Conservation (phyloP, 148 eudicot genomes). For the Rhododendron molle region DNA sequence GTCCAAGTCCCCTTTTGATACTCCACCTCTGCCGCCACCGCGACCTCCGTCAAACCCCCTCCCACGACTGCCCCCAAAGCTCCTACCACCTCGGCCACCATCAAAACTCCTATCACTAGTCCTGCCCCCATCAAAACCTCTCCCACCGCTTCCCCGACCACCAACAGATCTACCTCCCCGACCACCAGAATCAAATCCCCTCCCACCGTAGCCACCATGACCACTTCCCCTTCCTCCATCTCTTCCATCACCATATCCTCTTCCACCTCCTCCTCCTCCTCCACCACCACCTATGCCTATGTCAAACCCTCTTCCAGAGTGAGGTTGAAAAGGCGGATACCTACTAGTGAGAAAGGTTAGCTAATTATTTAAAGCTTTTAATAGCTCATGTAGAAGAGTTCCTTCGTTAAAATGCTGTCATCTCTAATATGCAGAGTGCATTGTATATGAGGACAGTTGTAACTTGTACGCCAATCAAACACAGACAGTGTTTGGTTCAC, state of each 20-base stretch:
- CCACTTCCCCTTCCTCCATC: conserved; percentile 28
- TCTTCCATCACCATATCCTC: conserved; percentile 1
- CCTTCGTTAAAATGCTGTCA: neutral
- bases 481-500: neutral
- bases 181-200: conserved; percentile 19
- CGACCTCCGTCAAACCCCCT: conserved; percentile 31
- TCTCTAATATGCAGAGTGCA: neutral
- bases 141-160: conserved; percentile 21
- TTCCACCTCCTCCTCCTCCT: neutral
- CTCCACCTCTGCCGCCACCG: conserved; percentile 41
- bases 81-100: conserved; percentile 32
- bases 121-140: conserved; percentile 36
- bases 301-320: conserved; percentile 51
- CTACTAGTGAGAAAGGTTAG: neutral
- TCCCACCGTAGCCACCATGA: conserved; percentile 19
- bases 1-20: conserved; percentile 57
- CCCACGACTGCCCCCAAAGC: conserved; percentile 32
- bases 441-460: neutral
- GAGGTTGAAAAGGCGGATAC: conserved; percentile 54
- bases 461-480: neutral
- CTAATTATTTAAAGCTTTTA: neutral
- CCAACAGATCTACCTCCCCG: conserved; percentile 27
- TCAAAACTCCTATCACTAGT: conserved; percentile 31
- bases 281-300: conserved; percentile 41
- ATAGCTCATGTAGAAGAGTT: neutral